Percentiles rank a stretch among this genome's conserved stretches.
These are phyloP conservation scores for Microsporum canis DNA, from an alignment of 2,329 filamentous ascomycete species.

Conservation along the genomic window DNA sequence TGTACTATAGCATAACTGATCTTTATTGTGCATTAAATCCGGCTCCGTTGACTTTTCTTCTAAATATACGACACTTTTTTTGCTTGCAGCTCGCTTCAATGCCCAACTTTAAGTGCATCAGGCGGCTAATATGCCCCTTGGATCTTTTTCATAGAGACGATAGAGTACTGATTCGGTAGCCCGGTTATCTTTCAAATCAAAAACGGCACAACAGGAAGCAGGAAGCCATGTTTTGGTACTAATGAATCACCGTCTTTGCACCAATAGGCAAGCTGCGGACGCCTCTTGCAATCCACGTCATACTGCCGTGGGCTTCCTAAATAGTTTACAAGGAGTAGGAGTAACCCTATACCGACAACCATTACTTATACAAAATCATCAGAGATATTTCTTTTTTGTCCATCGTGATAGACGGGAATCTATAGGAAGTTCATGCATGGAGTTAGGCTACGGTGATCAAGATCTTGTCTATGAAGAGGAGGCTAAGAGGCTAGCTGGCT, in stretches of 20 bases:
- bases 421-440: neutral
- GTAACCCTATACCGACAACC: neutral
- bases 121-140: neutral
- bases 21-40: neutral
- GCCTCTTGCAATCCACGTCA: neutral
- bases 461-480: conserved; percentile 1
- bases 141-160: neutral
- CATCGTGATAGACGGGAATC: too few species aligned
- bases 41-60: neutral
- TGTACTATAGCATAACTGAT: conserved; percentile 1
- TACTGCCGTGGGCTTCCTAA: neutral
- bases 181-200: neutral
- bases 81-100: neutral
- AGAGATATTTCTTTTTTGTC: too few species aligned
- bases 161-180: neutral
- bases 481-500: neutral
- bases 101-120: neutral
- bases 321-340: neutral
- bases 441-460: neutral
- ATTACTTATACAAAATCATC: neutral
- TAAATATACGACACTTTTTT: neutral
- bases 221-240: neutral
- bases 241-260: neutral
- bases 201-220: neutral
- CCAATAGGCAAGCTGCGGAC: neutral